phyloP scores from a whole-genome alignment of 2,329 filamentous ascomycete genomes.

The Plenodomus tracheiphilus region DNA sequence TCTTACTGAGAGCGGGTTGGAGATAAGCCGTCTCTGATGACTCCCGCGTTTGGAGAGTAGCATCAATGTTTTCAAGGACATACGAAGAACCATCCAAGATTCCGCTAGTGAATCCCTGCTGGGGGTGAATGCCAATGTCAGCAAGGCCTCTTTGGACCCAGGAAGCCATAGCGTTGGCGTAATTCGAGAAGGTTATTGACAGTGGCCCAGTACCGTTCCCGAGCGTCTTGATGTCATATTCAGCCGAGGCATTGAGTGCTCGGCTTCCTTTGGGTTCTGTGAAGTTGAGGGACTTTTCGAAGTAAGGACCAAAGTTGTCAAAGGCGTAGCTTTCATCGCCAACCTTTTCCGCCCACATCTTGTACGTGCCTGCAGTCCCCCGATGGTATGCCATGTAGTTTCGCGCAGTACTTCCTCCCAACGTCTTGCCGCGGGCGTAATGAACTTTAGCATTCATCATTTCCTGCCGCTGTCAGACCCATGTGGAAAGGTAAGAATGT shows the following conservation, averaged over 20 bases:
- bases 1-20: constrained; percentile 1
- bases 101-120: constrained; percentile 22
- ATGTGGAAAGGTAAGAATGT: no score
- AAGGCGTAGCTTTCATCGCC: constrained; percentile 35
- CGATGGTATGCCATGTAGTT: constrained; percentile 33
- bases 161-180: constrained; percentile 16
- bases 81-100: constrained; percentile 18
- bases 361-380: constrained; percentile 13
- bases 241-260: constrained; percentile 15
- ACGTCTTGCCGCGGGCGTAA: constrained; percentile 34
- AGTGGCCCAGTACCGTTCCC: constrained; percentile 12
- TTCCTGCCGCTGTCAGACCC: no score
- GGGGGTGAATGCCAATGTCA: constrained; percentile 16
- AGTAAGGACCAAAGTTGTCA: constrained; percentile 31
- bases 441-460: constrained; percentile 20
- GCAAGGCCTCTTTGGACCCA: constrained; percentile 18
- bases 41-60: constrained; percentile 10
- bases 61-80: constrained; percentile 32
- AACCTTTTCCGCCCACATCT: constrained; percentile 35
- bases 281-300: constrained; percentile 34
- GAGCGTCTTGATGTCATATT: constrained; percentile 15
- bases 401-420: constrained; percentile 33
- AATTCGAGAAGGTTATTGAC: constrained; percentile 23
- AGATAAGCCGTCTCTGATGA: constrained; percentile 11
- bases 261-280: constrained; percentile 21